These are phyloP conservation scores for Inonotus obliquus DNA, from an alignment of 1,284 basidiomycete species.

Conservation along the genomic window DNA sequence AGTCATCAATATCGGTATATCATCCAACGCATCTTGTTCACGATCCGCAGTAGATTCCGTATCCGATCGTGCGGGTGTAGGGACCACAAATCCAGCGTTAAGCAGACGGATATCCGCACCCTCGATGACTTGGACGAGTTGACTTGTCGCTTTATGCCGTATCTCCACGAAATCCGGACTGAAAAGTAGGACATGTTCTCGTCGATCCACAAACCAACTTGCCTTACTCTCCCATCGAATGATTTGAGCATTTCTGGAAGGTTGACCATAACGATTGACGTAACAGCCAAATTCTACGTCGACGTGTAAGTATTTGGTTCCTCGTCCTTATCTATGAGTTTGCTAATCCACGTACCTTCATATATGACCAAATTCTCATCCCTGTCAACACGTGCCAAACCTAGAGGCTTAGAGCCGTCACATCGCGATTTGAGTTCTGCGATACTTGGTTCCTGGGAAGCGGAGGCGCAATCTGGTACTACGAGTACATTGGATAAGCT, in stretches of 20 bases:
- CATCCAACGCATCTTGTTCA: constrained; percentile 30
- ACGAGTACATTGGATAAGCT: constrained; percentile 35
- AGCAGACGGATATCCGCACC: constrained; percentile 61
- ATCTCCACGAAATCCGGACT: constrained; percentile 71
- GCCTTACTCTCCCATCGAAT: constrained; percentile 74
- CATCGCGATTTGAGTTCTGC: constrained; percentile 54
- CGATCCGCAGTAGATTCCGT: background rate
- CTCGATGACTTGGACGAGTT: constrained; percentile 72
- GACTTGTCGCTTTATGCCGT: constrained; percentile 53
- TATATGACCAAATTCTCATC: constrained; percentile 66
- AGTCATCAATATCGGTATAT: constrained; percentile 52
- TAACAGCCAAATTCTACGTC: constrained; percentile 57
- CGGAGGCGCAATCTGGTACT: constrained; percentile 57
- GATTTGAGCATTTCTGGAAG: constrained; percentile 53
- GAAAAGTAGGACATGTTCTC: constrained; percentile 62
- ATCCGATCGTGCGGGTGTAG: background rate
- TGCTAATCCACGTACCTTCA: constrained; percentile 50
- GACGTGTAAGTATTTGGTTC: background rate
- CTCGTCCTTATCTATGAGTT: background rate
- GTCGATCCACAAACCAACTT: constrained; percentile 51
- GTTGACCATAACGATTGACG: constrained; percentile 62
- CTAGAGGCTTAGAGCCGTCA: constrained; percentile 56
- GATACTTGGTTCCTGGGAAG: constrained; percentile 39
- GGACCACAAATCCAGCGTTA: constrained; percentile 27
- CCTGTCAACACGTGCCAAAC: constrained; percentile 53